A percentile compares a stretch with the other conserved stretches of the same genome.
Evolutionary conservation across 164 flowering plant genomes (phyloP).

Genomic region (Stephania cephalantha): DNA sequence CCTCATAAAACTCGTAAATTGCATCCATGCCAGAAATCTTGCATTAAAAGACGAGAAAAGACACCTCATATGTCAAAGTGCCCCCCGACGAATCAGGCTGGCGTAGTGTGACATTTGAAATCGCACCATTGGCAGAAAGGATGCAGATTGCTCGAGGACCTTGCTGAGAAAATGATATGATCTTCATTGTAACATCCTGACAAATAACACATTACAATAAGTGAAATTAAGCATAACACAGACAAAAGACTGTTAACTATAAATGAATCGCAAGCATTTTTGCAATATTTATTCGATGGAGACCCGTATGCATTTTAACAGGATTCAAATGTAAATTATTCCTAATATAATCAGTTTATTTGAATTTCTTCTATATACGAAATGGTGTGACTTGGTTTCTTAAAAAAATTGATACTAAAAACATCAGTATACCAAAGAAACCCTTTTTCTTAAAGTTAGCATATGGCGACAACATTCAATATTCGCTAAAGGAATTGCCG

Average conservation of each 20-base stretch:
- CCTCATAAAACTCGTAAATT: background rate
- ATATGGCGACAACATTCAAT: background rate
- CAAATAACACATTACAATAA: slow-evolving; percentile 3
- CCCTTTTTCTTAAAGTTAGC: background rate
- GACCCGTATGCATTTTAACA: background rate
- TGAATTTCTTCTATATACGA: no score
- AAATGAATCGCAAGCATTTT: background rate
- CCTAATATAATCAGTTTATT: background rate
- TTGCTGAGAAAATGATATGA: slow-evolving; percentile 97
- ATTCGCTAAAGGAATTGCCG: no score
- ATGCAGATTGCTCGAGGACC: slow-evolving; percentile 97
- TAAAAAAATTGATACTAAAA: no score
- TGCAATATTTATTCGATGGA: background rate
- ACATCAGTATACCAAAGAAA: no score
- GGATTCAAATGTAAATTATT: background rate
- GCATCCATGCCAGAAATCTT: background rate
- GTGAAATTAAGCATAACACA: background rate
- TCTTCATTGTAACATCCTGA: slow-evolving; percentile 94
- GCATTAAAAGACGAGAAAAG: slow-evolving; percentile 7
- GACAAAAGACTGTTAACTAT: background rate
- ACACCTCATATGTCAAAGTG: slow-evolving; percentile 95
- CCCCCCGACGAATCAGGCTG: slow-evolving; percentile 98
- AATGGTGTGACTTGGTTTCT: no score
- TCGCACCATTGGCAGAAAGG: slow-evolving; percentile 96
- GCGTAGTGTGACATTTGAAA: slow-evolving; percentile 94